Conservation (phyloP, 768 basidiomycete genomes). For the Lentinula detonsa region DNA sequence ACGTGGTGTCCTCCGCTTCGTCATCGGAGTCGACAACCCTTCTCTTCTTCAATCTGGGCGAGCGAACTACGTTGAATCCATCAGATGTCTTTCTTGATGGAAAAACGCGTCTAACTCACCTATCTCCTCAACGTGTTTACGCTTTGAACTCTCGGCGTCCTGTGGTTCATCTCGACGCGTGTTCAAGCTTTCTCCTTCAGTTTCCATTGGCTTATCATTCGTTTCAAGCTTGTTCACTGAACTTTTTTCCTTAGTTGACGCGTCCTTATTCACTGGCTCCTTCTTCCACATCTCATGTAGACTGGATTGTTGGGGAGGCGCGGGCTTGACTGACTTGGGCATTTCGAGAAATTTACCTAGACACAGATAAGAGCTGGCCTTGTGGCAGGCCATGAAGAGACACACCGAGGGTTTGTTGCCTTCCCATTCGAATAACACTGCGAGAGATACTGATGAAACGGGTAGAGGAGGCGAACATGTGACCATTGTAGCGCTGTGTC, state of each 20-base stretch:
- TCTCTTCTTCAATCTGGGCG: conserved; percentile 40
- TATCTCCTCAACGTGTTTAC: conserved; percentile 20
- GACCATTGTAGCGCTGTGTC: conserved; percentile 8
- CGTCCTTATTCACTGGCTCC: conserved; percentile 29
- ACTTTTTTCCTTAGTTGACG: conserved; percentile 9
- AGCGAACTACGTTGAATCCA: conserved; percentile 14
- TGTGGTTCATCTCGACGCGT: background rate
- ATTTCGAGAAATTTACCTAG: conserved; percentile 74
- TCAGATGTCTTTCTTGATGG: background rate
- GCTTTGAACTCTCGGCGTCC: conserved; percentile 29
- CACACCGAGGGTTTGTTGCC: conserved; percentile 71
- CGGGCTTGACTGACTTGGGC: conserved; percentile 58
- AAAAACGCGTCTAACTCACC: background rate
- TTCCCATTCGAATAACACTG: conserved; percentile 39
- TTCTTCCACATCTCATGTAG: conserved; percentile 69
- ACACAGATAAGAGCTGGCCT: background rate
- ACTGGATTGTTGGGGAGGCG: conserved; percentile 74
- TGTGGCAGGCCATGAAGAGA: background rate
- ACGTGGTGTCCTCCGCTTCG: conserved; percentile 20
- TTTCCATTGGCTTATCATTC: conserved; percentile 13
- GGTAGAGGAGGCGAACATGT: conserved; percentile 21
- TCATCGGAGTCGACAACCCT: conserved; percentile 52
- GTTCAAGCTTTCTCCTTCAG: conserved; percentile 3
- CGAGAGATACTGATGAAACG: background rate
- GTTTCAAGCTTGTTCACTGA: conserved; percentile 22